A percentile compares a stretch with the other conserved stretches of the same genome.
phyloP scores from a whole-genome alignment of 2,329 filamentous ascomycete genomes.

The Furcasterigmium furcatum region DNA sequence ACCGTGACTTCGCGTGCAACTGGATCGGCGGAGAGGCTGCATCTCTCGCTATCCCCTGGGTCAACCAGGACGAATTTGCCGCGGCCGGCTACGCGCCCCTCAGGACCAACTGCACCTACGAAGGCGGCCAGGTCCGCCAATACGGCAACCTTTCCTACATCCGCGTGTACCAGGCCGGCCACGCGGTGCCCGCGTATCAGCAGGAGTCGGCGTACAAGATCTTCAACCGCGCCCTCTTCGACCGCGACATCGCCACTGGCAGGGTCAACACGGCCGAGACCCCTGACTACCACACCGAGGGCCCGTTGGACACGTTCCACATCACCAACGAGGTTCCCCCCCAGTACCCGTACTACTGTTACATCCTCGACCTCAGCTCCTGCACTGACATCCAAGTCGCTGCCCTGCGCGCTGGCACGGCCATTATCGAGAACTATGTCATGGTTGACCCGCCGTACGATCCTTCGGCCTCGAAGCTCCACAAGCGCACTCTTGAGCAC shows the following conservation, averaged over 20 bases:
- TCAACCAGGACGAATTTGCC: constrained; percentile 11
- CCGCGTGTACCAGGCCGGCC: constrained; percentile 55
- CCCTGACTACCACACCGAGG: constrained; percentile 13
- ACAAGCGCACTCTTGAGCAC: not conserved
- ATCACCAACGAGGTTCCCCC: constrained; percentile 14
- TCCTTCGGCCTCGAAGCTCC: not conserved
- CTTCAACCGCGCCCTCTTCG: constrained; percentile 40
- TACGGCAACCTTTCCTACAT: constrained; percentile 63
- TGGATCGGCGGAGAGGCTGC: constrained; percentile 47
- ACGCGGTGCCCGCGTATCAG: constrained; percentile 51
- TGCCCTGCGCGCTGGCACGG: constrained; percentile 8
- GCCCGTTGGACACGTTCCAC: constrained; percentile 12
- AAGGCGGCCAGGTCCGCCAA: constrained; percentile 63
- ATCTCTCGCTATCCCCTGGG: constrained; percentile 36
- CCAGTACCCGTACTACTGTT: constrained; percentile 19
- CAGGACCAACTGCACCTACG: constrained; percentile 53
- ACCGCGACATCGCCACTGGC: constrained; percentile 16
- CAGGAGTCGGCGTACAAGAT: constrained; percentile 40
- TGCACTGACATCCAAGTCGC: constrained; percentile 16
- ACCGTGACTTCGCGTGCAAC: constrained; percentile 53
- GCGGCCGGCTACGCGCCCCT: constrained; percentile 62
- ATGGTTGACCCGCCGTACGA: constrained; percentile 8
- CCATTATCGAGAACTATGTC: constrained; percentile 11
- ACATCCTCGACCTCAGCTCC: constrained; percentile 13
- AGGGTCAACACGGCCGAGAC: constrained; percentile 11